Percentiles rank a stretch among this genome's conserved stretches.
Evolutionary conservation across 2,329 filamentous ascomycete genomes (phyloP).

Genomic region (Alternaria sp.): DNA sequence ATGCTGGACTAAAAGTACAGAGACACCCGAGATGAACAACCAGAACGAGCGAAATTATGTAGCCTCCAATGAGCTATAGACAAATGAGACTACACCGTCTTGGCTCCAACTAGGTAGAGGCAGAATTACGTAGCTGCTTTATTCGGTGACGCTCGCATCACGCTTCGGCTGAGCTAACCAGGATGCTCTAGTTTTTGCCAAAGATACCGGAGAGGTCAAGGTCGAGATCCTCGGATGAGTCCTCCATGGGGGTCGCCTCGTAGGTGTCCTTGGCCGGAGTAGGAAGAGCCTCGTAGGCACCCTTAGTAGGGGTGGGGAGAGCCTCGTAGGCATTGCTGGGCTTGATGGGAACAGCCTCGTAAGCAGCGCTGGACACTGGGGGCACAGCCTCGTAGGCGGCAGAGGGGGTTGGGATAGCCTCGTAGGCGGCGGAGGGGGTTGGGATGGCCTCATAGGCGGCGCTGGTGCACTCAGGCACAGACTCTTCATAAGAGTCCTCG

Average conservation of each 20-base stretch:
- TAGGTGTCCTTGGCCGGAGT: background rate
- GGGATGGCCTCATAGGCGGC: background rate
- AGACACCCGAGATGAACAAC: background rate
- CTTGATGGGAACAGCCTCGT: background rate
- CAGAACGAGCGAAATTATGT: background rate
- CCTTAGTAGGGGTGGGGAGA: background rate
- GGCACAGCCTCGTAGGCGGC: too few relatives aligned
- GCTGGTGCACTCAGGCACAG: background rate
- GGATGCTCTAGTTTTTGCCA: background rate
- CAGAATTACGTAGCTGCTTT: background rate
- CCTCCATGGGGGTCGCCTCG: background rate
- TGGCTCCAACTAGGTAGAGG: background rate
- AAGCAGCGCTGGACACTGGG: background rate
- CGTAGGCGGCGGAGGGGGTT: background rate
- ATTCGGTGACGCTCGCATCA: background rate
- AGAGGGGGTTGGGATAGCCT: background rate
- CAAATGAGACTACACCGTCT: background rate
- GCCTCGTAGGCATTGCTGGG: conserved; percentile 1
- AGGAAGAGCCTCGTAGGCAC: background rate
- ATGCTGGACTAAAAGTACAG: background rate
- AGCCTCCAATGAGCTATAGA: background rate
- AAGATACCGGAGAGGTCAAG: background rate
- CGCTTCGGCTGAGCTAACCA: background rate
- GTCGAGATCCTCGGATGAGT: background rate
- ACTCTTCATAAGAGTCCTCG: conserved; percentile 1